These are phyloP conservation scores for Boletellus sp. DNA, from an alignment of 768 basidiomycete genomes.

Conservation along the genomic window DNA sequence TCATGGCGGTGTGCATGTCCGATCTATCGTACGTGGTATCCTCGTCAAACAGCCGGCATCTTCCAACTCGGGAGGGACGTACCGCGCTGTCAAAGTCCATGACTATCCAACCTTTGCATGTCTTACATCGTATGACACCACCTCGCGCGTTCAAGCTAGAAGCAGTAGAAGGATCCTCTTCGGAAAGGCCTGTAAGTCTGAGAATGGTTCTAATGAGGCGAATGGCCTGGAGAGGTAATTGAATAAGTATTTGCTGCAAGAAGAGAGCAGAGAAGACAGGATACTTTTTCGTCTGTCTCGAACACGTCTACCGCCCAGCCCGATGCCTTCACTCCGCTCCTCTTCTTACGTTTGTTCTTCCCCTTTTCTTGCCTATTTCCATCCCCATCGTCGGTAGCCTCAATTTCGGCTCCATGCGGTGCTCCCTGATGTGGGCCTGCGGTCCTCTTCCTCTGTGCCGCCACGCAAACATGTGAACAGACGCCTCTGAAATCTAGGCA, in stretches of 20 bases:
- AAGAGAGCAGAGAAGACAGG: not conserved
- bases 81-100: slow-evolving; percentile 50
- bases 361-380: slow-evolving; percentile 21
- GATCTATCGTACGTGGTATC: slow-evolving; percentile 35
- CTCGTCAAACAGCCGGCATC: not conserved
- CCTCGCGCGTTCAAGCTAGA: slow-evolving; percentile 23
- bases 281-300: slow-evolving; percentile 55
- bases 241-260: not conserved
- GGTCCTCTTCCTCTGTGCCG: not conserved
- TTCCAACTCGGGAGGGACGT: slow-evolving; percentile 13
- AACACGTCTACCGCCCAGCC: slow-evolving; percentile 53
- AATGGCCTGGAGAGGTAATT: slow-evolving; percentile 40
- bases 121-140: slow-evolving; percentile 40
- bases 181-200: slow-evolving; percentile 26
- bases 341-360: not conserved
- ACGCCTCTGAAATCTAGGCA: slow-evolving; percentile 57
- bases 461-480: slow-evolving; percentile 56
- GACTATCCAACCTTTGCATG: slow-evolving; percentile 47
- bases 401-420: not conserved
- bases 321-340: slow-evolving; percentile 17
- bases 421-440: not conserved
- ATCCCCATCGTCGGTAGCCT: not conserved
- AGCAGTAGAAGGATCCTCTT: slow-evolving; percentile 27
- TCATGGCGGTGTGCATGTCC: slow-evolving; percentile 67
- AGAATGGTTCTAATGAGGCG: slow-evolving; percentile 40